Conservation (phyloP, 2,329 filamentous ascomycete species). For the Tolypocladium inflatum region DNA sequence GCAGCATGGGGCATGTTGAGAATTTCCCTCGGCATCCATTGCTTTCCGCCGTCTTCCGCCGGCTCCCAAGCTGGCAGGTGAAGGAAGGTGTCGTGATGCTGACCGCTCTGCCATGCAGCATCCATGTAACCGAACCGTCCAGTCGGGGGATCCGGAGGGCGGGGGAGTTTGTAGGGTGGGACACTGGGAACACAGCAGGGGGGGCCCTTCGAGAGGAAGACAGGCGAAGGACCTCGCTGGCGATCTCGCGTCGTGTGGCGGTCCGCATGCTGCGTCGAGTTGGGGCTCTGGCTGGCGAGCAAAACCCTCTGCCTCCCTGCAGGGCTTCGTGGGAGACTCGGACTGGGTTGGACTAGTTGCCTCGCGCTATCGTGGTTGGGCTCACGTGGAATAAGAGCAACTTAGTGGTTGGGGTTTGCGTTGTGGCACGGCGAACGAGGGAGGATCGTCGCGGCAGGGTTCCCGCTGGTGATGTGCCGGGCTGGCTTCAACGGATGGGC, state of each 20-base stretch:
- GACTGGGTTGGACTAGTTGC: neutral
- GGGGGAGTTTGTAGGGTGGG: neutral
- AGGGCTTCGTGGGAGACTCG: neutral
- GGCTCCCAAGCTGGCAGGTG: neutral
- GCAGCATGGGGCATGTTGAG: neutral
- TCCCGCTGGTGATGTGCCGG: neutral
- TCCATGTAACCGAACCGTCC: neutral
- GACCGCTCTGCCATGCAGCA: slow-evolving; percentile 1
- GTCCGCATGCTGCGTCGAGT: neutral
- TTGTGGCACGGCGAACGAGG: neutral
- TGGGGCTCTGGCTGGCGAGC: neutral
- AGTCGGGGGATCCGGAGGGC: neutral
- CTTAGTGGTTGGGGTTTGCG: neutral
- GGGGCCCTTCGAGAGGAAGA: neutral
- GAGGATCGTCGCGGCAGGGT: neutral
- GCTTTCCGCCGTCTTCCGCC: neutral
- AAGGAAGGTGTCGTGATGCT: neutral
- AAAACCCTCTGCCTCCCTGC: neutral
- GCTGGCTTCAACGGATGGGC: neutral
- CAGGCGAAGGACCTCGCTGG: neutral
- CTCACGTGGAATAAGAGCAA: neutral
- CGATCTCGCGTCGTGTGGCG: neutral
- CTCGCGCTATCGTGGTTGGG: neutral
- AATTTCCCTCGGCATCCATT: neutral
- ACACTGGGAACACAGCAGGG: neutral